Conservation (phyloP, 1,139 yeast species). For the Protomyces macrosporus region DNA sequence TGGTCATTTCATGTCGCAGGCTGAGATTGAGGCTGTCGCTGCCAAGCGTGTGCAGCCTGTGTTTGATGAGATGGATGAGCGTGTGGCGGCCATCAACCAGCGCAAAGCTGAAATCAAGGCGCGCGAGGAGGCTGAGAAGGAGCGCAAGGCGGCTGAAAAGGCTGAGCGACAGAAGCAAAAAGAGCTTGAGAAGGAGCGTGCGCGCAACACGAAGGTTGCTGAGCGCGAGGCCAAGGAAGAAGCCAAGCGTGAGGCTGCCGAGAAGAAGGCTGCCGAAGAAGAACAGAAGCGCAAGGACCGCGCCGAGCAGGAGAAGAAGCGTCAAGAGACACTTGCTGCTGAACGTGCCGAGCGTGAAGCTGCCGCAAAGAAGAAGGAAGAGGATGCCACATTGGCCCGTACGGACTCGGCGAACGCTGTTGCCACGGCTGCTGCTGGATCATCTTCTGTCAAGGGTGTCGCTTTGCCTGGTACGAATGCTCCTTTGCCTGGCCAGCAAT, state of each 20-base stretch:
- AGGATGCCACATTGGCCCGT: constrained; percentile 1
- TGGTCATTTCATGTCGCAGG: constrained; percentile 23
- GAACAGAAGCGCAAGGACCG: constrained; percentile 3
- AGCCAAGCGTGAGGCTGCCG: constrained; percentile 11
- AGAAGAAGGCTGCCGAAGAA: constrained; percentile 8
- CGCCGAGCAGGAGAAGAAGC: constrained; percentile 3
- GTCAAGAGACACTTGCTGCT: constrained; percentile 1
- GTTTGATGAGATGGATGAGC: constrained; percentile 24
- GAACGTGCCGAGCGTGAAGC: constrained; percentile 6
- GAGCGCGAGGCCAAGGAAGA: constrained; percentile 10
- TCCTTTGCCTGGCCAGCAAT: constrained; percentile 12
- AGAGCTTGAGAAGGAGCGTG: constrained; percentile 19
- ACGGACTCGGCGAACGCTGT: constrained; percentile 20
- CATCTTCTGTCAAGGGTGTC: not conserved
- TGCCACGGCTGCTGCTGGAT: constrained; percentile 6
- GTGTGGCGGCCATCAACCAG: constrained; percentile 18
- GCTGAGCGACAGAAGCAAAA: constrained; percentile 12
- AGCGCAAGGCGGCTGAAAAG: constrained; percentile 16
- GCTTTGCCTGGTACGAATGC: constrained; percentile 21
- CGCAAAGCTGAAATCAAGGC: constrained; percentile 24
- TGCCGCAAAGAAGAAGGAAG: not conserved
- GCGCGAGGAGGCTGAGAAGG: constrained; percentile 11
- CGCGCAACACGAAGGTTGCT: constrained; percentile 12
- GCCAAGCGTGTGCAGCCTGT: constrained; percentile 21
- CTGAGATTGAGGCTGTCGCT: constrained; percentile 24